phyloP scores from a whole-genome alignment of 2,329 filamentous ascomycete genomes.

The Diaporthe australafricana region DNA sequence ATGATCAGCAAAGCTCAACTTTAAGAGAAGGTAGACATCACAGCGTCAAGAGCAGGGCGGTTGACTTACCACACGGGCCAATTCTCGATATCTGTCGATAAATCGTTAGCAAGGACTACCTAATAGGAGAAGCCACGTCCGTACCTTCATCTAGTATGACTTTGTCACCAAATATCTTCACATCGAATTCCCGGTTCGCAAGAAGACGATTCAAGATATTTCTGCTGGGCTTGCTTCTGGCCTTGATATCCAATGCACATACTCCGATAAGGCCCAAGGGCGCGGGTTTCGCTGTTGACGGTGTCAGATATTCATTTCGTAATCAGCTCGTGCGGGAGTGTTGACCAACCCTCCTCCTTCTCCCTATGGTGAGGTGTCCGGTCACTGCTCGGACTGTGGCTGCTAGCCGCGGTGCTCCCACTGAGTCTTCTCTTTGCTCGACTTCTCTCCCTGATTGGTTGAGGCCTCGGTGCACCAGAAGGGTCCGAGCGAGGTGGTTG shows the following conservation, averaged over 20 bases:
- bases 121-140: constrained; percentile 38
- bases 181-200: constrained; percentile 91
- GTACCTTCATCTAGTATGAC: constrained; percentile 92
- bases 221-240: constrained; percentile 94
- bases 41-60: neutral
- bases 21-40: neutral
- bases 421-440: constrained; percentile 81
- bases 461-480: constrained; percentile 50
- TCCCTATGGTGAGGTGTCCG: constrained; percentile 67
- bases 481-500: constrained; percentile 44
- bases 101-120: constrained; percentile 35
- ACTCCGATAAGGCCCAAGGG: constrained; percentile 84
- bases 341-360: constrained; percentile 63
- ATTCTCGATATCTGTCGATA: constrained; percentile 79
- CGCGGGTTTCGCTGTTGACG: constrained; percentile 62
- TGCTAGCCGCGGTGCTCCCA: constrained; percentile 84
- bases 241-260: constrained; percentile 95
- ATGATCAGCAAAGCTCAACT: constrained; percentile 40
- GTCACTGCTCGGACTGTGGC: constrained; percentile 82
- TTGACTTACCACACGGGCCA: constrained; percentile 83
- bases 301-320: constrained; percentile 44
- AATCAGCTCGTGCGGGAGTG: constrained; percentile 23
- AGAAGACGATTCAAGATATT: constrained; percentile 96
- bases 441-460: constrained; percentile 66
- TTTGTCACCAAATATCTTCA: constrained; percentile 98